Evolutionary conservation across 2,329 filamentous ascomycete species (phyloP), one percentile per base, ranked within the genome.

Genomic region (Aspergillus spinulosporus): DNA sequence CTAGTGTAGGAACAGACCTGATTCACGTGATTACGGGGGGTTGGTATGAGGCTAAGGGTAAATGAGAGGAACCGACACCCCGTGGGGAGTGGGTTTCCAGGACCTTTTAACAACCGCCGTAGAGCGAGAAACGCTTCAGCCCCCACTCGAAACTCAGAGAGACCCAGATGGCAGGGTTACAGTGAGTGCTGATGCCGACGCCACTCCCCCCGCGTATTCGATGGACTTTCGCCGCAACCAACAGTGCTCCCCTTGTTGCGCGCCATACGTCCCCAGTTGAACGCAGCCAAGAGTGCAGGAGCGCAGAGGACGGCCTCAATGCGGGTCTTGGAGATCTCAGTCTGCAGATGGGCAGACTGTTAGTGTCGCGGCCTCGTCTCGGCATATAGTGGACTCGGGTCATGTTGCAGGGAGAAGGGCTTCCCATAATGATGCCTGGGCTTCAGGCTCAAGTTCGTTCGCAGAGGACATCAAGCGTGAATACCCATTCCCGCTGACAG

Each of bases 101-200:
- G 3, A 4, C 32, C 43, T 52, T 52, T 39, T 52, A 52, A 31
- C 42, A 14, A 15, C 12, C 49, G 8, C 12, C 2, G 12, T 29
- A 14, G 15, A 15, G 26, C 45, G n/a, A 28, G 8, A 40, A 14
- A 11, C 31, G 15, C 21, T 7, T 52, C 3, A 37, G 28, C 31
- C 44, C 40, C 42, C 15, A 34, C 6, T 1, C 15, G 31, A 12
- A 32, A 34, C 29, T 11, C 3, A 15, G 28, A 29, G 40, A 39
- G 21, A 12, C 12, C 15, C 5, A 39, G 39, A 40, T 29, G 28
- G 26, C 26, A 50, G 15, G 48, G 49, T 52, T 52, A 12, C 42
- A 52, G 9, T 21, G 40, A 37, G 31, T 14, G 29, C 11, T 52
- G 49, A 52, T 52, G 50, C 15, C 34, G 26, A 37, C 45, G 32